Evolutionary conservation across 148 eudicot genomes (phyloP), one percentile per base, ranked within the genome.

Genomic region (Camellia sinensis): DNA sequence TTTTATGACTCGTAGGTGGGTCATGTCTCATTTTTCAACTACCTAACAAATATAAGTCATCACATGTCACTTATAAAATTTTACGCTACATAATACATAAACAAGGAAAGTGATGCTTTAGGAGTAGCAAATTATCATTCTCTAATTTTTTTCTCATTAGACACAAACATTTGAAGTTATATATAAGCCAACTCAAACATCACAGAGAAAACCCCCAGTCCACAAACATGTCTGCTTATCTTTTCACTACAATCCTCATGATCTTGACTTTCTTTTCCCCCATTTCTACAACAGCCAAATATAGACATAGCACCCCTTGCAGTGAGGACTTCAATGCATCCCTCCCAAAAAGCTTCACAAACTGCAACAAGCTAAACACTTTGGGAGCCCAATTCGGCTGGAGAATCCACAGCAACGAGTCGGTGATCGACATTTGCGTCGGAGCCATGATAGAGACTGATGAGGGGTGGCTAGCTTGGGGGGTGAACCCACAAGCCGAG

Each of bases 381-480:
- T 40, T 79, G 66, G 59, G 72, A 40, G 66, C 80, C 22, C 69
- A 83, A 41, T 79, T 83, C 56, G 85, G 71, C 2, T 83, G 85
- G 85, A 75, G 5, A 13, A 53, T 44, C 75, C 59, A 79, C 59
- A 50, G 46, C 10, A 50, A 57, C 10, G 21, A 18, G 0, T 18
- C 83, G 4, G 17, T 64, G 12, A 63, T 84, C 4, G 77, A 76
- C 15, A 71, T 84, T 11, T 43, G 62, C 12, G 11, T 80, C 15
- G 86, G 78, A 0, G 73, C 86, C 1, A 75, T 48, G 80, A 66
- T 84, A 17, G n/a, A 84, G 0, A 29, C 59, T 1, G 76, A 53
- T 15, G n/a, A 18, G 22, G 83, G 80, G 37, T 84, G 86, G 86
- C 37, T 84, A 5, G 86, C 86, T 3, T 84, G 86, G 86, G 86